phyloP scores from a whole-genome alignment of 1,284 basidiomycete species.

The Cutaneotrichosporon cutaneum region DNA sequence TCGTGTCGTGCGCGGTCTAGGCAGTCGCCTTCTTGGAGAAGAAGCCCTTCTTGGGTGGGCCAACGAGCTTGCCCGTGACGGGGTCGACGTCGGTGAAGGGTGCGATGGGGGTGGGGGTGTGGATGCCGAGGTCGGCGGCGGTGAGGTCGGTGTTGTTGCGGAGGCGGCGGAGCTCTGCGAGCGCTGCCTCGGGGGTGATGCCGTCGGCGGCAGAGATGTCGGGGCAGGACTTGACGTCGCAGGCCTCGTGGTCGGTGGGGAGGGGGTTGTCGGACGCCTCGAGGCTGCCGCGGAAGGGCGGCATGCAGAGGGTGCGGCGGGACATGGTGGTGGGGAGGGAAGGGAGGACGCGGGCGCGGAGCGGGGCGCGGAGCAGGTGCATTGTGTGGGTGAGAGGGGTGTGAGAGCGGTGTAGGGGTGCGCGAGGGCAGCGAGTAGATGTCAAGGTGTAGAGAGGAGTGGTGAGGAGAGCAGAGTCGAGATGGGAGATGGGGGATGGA shows the following conservation, averaged over 20 bases:
- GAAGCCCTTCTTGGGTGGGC: slow-evolving; percentile 1
- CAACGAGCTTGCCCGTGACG: slow-evolving; percentile 7
- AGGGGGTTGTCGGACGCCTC: slow-evolving; percentile 2
- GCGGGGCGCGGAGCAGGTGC: slow-evolving; percentile 3
- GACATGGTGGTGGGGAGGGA: background rate
- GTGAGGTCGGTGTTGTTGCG: slow-evolving; percentile 7
- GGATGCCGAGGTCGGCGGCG: slow-evolving; percentile 5
- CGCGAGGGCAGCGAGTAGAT: no score
- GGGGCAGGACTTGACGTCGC: slow-evolving; percentile 13
- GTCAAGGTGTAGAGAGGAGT: background rate
- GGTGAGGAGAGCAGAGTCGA: background rate
- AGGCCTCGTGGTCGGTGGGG: slow-evolving; percentile 14
- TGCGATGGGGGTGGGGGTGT: slow-evolving; percentile 11
- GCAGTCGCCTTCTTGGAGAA: slow-evolving; percentile 7
- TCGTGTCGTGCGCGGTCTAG: background rate
- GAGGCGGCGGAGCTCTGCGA: slow-evolving; percentile 10
- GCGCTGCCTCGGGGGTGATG: slow-evolving; percentile 20
- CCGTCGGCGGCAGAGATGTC: slow-evolving; percentile 11
- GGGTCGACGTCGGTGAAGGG: slow-evolving; percentile 17
- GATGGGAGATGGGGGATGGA: background rate
- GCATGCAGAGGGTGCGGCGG: slow-evolving; percentile 17
- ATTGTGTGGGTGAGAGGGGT: background rate
- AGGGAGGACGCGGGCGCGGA: background rate
- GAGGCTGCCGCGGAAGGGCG: slow-evolving; percentile 13
- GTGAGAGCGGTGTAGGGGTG: background rate